Base-by-base conservation (phyloP, 441 rosid genomes). In the Brassica balearica region DNA sequence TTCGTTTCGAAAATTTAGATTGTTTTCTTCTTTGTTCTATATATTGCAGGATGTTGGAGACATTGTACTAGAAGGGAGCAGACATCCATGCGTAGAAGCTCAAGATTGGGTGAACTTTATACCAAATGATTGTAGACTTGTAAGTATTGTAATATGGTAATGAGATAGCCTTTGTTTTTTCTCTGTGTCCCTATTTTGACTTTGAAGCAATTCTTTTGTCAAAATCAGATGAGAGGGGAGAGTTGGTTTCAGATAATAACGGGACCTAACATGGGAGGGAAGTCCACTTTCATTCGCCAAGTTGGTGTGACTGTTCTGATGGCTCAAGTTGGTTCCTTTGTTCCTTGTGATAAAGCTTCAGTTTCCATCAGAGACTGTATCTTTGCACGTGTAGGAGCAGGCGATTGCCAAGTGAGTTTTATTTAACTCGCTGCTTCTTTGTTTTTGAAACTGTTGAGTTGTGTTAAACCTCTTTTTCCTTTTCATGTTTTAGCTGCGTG, bases 221-320 rank as follows among this genome's bases (percentile, higher is more conserved):
- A 72, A 61, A 80, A 10, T 10, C 4, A 96, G 99, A 81, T 88
- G 74, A 87, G 98, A 74, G 96, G 90, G 60, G 84, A 88, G 85
- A 94, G 98, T 81, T 96, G 99, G 98, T 96, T 94, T 83, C 99
- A 94, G 82, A 96, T 96, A 81, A 87, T 96, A 77, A 96, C 98
- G 17, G 99, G 99, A 76, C 98, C 99, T 73, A 96, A 96, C 84
- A 96, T 96, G 99, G 99, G 99, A 72, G 98, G 99, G 68, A 96
- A 96, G 85, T 96, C 99, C 74, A 96, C 99, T 74, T 96, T 82
- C 81, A 94, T 96, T 84, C 93, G 98, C 65, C 99, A 96, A 97
- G 91, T 94, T 77, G 99, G 97, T 67, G 99, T 94, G 71, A 92
- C 84, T 82, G 85, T 96, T 83, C 88, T 96, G 82, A 96, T 96